Base-by-base conservation (phyloP, 2,329 filamentous ascomycete species). In the Xylariaceae sp. region DNA sequence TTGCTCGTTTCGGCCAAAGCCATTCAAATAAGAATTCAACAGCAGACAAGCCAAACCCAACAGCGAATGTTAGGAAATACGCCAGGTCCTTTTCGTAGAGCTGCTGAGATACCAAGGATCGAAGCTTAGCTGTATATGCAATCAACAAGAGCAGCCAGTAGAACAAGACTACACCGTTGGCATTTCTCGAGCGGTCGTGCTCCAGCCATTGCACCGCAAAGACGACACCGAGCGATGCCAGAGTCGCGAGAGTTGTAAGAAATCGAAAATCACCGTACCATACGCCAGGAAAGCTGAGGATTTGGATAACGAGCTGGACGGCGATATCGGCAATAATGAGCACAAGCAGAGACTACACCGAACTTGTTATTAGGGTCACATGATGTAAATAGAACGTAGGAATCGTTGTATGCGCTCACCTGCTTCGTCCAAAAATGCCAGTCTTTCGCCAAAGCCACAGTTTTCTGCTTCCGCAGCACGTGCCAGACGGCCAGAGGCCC, bases 381-480 rank as follows among this genome's bases (percentile, higher is more conserved):
- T 2, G 6, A 21, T 43, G 41, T 5, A 49, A 18, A 8, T 19
- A 1, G 34, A 15, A 6, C 5, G 15, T 18, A 8, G 8, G n/a
- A 40, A 21, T 13, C 34, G 16, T 49, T 13, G 43, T 40, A 39
- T 49, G 26, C 39, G 68, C 80, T 63, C 76, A 94, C 90, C 81
- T 96, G 79, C 73, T 99, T 99, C 10, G 85, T 76, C 78, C 89
- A 96, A 71, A 97, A 97, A 69, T 94, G 90, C 85, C 88, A 90
- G 70, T 95, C 88, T 77, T 90, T 95, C 60, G 81, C 76, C 16
- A 92, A 81, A 0, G 82, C 80, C 49, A 83, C 67, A 36, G 85
- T 77, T 49, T 82, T 79, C 66, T 84, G 86, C 71, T 83, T 88
- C 62, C 79, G 83, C 51, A 91, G 70, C 49, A 97, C 76, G 76